These are phyloP conservation scores for Sarocladiaceae sp. DNA, from an alignment of 2,329 filamentous ascomycete species.

Conservation along the genomic window DNA sequence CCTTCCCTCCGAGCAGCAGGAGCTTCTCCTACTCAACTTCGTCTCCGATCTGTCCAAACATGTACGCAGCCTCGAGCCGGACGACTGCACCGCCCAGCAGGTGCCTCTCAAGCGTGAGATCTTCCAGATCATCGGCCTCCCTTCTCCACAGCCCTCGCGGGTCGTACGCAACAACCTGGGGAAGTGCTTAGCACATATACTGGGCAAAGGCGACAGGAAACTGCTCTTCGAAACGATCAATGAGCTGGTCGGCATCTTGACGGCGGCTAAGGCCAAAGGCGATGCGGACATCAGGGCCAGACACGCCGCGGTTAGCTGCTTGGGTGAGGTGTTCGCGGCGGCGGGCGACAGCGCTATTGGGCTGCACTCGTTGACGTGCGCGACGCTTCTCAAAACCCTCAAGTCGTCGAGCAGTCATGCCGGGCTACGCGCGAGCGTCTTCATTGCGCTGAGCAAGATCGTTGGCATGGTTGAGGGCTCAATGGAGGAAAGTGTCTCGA, in stretches of 20 bases:
- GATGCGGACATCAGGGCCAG: conserved; percentile 74
- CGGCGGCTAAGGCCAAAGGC: conserved; percentile 63
- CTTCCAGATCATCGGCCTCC: conserved; percentile 83
- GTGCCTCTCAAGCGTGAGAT: conserved; percentile 89
- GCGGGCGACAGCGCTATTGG: conserved; percentile 90
- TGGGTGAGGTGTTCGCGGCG: conserved; percentile 85
- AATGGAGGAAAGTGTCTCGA: conserved; percentile 76
- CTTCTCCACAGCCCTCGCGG: conserved; percentile 76
- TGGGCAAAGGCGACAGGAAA: conserved; percentile 81
- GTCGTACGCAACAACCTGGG: conserved; percentile 88
- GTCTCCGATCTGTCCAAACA: conserved; percentile 77
- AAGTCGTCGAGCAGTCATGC: conserved; percentile 76
- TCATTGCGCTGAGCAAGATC: conserved; percentile 70
- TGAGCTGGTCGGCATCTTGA: conserved; percentile 69
- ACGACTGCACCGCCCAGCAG: conserved; percentile 83
- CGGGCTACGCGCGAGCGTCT: conserved; percentile 72
- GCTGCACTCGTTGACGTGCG: conserved; percentile 68
- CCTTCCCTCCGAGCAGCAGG: conserved; percentile 89
- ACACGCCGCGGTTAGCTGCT: conserved; percentile 79
- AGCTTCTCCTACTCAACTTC: conserved; percentile 87
- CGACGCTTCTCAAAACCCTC: conserved; percentile 67
- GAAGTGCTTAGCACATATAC: conserved; percentile 74
- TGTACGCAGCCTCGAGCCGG: conserved; percentile 64
- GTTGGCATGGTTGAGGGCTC: conserved; percentile 67
- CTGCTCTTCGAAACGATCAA: conserved; percentile 92